Percentiles rank a stretch among this genome's conserved stretches.
Conservation (phyloP, 2,329 filamentous ascomycete species). For the Erysiphe pulchra region DNA sequence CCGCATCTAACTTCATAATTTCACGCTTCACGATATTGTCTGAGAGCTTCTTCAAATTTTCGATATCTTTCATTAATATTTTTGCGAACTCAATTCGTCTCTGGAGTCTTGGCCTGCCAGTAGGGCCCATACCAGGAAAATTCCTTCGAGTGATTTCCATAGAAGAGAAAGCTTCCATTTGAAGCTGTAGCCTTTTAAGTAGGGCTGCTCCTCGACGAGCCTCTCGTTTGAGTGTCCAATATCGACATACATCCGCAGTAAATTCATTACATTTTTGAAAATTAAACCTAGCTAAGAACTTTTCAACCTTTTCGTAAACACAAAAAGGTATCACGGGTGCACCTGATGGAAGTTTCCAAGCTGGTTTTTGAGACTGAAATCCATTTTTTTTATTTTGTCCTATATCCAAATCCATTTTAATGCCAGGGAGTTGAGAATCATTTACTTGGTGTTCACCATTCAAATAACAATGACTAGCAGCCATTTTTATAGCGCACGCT, state of each 20-base stretch:
- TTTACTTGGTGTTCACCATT: slow-evolving; percentile 46
- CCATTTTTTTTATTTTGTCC: slow-evolving; percentile 54
- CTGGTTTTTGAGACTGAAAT: slow-evolving; percentile 34
- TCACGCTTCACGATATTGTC: slow-evolving; percentile 52
- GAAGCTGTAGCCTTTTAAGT: slow-evolving; percentile 75
- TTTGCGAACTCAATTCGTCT: slow-evolving; percentile 76
- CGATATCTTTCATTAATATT: slow-evolving; percentile 48
- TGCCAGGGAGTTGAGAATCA: slow-evolving; percentile 62
- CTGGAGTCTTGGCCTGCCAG: slow-evolving; percentile 50
- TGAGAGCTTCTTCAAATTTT: slow-evolving; percentile 45
- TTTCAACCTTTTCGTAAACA: slow-evolving; percentile 66
- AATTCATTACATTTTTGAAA: slow-evolving; percentile 75
- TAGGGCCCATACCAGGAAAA: slow-evolving; percentile 82
- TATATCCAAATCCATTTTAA: slow-evolving; percentile 50
- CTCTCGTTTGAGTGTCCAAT: slow-evolving; percentile 94
- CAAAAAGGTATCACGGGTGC: slow-evolving; percentile 81
- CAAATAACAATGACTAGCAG: slow-evolving; percentile 40
- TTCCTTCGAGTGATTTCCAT: slow-evolving; percentile 93
- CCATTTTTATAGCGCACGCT: slow-evolving; percentile 53
- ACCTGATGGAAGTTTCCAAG: slow-evolving; percentile 85
- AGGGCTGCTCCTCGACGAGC: slow-evolving; percentile 74
- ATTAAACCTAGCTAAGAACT: slow-evolving; percentile 60
- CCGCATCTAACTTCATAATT: slow-evolving; percentile 47
- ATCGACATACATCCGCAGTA: slow-evolving; percentile 76
- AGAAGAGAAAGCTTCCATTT: slow-evolving; percentile 88